These are phyloP conservation scores for Pseudotsuga menziesii DNA, from an alignment of 75 land plant genomes.

Conservation along the genomic window DNA sequence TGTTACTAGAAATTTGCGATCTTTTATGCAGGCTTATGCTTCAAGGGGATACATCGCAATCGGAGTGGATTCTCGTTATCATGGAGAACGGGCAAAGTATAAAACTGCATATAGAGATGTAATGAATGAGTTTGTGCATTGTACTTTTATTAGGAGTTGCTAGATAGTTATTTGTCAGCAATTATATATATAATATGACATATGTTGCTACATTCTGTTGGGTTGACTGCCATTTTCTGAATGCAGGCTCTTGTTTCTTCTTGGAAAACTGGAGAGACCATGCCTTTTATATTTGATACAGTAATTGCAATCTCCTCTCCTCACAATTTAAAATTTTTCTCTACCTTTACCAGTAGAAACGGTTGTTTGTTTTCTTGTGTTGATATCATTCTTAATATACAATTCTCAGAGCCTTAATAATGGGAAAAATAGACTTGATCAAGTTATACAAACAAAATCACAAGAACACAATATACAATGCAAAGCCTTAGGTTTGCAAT, in stretches of 20 bases:
- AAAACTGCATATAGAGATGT: conserved; percentile 61
- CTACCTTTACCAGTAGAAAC: too few relatives aligned
- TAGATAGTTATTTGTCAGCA: background rate
- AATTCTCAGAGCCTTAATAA: too few relatives aligned
- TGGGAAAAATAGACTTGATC: too few relatives aligned
- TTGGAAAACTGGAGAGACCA: conserved; percentile 86
- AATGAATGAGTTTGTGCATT: conserved; percentile 6
- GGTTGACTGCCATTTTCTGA: background rate
- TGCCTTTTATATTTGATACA: conserved; percentile 97
- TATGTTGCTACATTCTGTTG: background rate
- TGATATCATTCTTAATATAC: too few relatives aligned
- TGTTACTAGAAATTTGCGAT: background rate
- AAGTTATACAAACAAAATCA: too few relatives aligned
- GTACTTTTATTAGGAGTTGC: background rate
- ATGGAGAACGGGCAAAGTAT: conserved; percentile 75
- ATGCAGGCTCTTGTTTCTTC: conserved; percentile 85
- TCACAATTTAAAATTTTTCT: too few relatives aligned
- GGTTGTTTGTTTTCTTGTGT: too few relatives aligned
- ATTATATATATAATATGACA: background rate
- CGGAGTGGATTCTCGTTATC: conserved; percentile 85
- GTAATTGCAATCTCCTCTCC: conserved; percentile 21
- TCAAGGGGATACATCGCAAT: conserved; percentile 75
- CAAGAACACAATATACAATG: too few relatives aligned
- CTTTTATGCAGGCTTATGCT: conserved; percentile 76
- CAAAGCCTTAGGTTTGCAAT: too few relatives aligned